Evolutionary conservation across 495 filamentous ascomycete species (phyloP), one percentile per base, ranked within the genome.

Genomic region (Penicillium bialowiezense): DNA sequence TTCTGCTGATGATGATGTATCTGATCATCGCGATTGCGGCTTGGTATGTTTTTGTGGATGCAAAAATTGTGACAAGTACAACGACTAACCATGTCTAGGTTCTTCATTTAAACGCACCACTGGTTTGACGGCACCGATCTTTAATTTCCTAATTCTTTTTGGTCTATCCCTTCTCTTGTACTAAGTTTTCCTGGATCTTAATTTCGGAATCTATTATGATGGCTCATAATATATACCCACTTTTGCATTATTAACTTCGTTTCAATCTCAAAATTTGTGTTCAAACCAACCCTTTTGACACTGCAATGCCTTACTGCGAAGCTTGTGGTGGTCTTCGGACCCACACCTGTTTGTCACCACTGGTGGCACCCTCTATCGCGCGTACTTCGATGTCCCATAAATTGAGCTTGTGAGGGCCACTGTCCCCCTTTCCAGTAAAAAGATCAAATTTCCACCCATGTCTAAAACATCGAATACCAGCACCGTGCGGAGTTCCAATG

Each of bases 1-100:
- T 89, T 46, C 66, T 91, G 29, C 60, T 92, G 41, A 79, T 85
- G 52, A 86, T 82, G 49, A 72, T 90, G 49, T 92, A 91, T 60
- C 47, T 82, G 32, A 89, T 90, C 51, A 88, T 91, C 54, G 84
- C 84, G 20, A 51, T 81, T 41, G 75, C 76, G 48, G 73, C 75
- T 41, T 80, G 75, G 76, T 80, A 67, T 18, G 70, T 65, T 19
- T 18, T n/a, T 7, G 0, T 41, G 14, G n/a, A 14, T 43, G 47
- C 26, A 34, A n/a, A n/a, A n/a, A n/a, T n/a, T n/a, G 34, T 43
- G 39, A 23, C 32, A 19, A 20, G 26, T 29, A 29, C 21, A 15
- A 2, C n/a, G n/a, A 38, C 41, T 51, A n/a, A 51, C 12, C 32
- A 3, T 32, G 7, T n/a, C 12, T 31, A 40, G 32, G 45, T 48